Conservation (phyloP, 177 flowering plant species). For the Telopea speciosissima region DNA sequence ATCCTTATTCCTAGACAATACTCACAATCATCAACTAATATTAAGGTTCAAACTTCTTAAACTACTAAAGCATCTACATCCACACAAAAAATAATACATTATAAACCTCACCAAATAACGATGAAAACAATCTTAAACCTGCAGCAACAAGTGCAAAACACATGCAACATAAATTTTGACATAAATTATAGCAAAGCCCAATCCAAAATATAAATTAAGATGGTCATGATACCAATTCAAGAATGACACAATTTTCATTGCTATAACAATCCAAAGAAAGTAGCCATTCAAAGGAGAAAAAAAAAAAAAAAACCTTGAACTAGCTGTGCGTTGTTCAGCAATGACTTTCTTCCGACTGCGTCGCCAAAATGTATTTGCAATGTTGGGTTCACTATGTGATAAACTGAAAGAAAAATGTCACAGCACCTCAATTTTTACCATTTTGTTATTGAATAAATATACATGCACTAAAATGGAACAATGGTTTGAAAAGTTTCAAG, state of each 20-base stretch:
- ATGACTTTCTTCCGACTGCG: constrained; percentile 78
- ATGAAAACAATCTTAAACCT: not conserved
- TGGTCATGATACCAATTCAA: not conserved
- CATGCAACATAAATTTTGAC: not conserved
- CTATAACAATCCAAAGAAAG: not conserved
- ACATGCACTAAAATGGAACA: constrained; percentile 1
- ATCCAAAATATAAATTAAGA: not conserved
- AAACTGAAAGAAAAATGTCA: constrained; percentile 37
- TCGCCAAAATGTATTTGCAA: constrained; percentile 75
- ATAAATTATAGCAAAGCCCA: not conserved
- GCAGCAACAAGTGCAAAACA: not conserved
- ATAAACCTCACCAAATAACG: no score
- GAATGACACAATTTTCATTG: not conserved
- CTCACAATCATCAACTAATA: no score
- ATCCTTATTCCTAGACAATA: no score
- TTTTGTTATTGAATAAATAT: constrained; percentile 2
- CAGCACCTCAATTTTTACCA: not conserved
- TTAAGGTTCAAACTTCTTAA: no score
- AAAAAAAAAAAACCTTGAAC: constrained; percentile 67
- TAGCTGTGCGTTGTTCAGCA: constrained; percentile 86
- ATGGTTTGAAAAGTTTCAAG: not conserved
- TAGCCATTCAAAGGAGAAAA: constrained; percentile 4
- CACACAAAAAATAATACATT: no score
- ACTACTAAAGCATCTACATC: no score
- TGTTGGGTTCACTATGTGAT: constrained; percentile 87